Conservation (phyloP, 2,329 filamentous ascomycete genomes). For the Orbilia quercus region DNA sequence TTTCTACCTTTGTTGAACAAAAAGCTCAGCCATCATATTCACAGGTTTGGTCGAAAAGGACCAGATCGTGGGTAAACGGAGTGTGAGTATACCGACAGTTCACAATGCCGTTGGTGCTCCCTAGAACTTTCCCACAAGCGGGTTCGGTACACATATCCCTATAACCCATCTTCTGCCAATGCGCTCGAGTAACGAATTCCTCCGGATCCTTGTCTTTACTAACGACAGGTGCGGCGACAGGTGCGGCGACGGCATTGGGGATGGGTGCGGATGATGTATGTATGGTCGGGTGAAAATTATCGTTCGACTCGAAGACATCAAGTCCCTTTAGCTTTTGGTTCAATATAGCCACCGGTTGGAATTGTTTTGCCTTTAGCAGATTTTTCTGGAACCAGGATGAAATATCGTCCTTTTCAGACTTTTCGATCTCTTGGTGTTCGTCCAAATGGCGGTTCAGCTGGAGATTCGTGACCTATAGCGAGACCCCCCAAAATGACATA, state of each 20-base stretch:
- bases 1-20: constrained; percentile 68
- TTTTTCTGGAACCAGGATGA: constrained; percentile 98
- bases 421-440: constrained; percentile 88
- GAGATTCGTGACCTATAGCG: constrained; percentile 69
- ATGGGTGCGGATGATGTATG: constrained; percentile 62
- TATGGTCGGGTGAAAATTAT: constrained; percentile 62
- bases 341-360: constrained; percentile 88
- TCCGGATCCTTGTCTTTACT: constrained; percentile 75
- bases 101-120: constrained; percentile 81
- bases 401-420: constrained; percentile 89
- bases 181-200: constrained; percentile 83
- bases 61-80: neutral
- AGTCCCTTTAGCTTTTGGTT: constrained; percentile 94
- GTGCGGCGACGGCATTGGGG: constrained; percentile 59
- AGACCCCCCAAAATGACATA: constrained; percentile 71
- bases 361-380: constrained; percentile 90
- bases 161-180: constrained; percentile 84
- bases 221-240: constrained; percentile 61
- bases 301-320: constrained; percentile 94
- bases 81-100: constrained; percentile 72
- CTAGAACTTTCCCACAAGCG: constrained; percentile 81
- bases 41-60: neutral
- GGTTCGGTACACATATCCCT: constrained; percentile 89
- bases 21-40: constrained; percentile 35
- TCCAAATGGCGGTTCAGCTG: constrained; percentile 92